Percentiles rank a stretch among this genome's conserved stretches.
Conservation (phyloP, 768 basidiomycete species). For the Lentinula boryana region DNA sequence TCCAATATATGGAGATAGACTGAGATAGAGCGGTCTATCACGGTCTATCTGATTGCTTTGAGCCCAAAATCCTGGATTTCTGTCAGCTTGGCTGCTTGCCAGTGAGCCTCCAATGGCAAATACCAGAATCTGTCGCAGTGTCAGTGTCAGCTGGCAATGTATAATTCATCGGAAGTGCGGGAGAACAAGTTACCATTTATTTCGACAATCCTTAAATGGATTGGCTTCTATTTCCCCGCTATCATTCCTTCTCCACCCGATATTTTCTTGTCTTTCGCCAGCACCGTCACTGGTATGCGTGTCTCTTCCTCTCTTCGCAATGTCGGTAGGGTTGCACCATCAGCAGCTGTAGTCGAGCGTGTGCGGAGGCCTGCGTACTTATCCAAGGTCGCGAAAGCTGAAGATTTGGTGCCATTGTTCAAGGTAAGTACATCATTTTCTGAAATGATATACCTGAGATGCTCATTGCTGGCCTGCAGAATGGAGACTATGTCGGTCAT, state of each 20-base stretch:
- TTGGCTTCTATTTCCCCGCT: background rate
- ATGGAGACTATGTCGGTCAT: slow-evolving; percentile 39
- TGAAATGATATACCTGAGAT: background rate
- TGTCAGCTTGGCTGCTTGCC: too few relatives aligned
- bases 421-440: slow-evolving; percentile 20
- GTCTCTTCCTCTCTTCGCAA: slow-evolving; percentile 24
- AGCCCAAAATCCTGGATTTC: too few relatives aligned
- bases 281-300: slow-evolving; percentile 19
- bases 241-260: background rate
- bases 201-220: background rate
- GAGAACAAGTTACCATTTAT: background rate
- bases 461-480: slow-evolving; percentile 15
- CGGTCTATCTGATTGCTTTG: too few relatives aligned
- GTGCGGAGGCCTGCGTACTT: slow-evolving; percentile 33
- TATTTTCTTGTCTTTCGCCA: too few relatives aligned
- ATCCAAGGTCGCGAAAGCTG: slow-evolving; percentile 27
- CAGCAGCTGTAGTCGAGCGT: slow-evolving; percentile 34
- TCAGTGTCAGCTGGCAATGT: too few relatives aligned
- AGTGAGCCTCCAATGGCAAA: too few relatives aligned
- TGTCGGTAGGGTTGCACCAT: slow-evolving; percentile 15
- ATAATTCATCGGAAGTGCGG: background rate
- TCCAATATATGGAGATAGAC: too few relatives aligned
- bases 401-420: slow-evolving; percentile 36
- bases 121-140: too few relatives aligned
- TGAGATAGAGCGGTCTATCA: too few relatives aligned